A percentile compares a stretch with the other conserved stretches of the same genome.
Conservation (phyloP, 139 green algal species). For the Pedinophyceae sp. region DNA sequence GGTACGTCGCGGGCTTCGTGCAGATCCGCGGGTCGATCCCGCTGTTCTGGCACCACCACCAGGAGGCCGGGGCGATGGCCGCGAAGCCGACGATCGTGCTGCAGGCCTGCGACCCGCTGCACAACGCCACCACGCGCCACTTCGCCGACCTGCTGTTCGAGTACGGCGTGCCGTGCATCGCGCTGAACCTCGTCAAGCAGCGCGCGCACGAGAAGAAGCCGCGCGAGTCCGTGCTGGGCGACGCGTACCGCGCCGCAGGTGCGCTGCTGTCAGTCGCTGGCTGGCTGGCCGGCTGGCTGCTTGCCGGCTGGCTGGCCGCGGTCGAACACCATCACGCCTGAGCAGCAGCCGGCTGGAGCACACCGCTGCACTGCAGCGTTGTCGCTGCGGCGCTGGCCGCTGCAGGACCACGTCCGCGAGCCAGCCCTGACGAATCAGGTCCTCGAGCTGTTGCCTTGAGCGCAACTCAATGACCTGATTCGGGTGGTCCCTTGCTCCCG, state of each 20-base stretch:
- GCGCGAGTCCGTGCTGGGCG: slow-evolving; percentile 66
- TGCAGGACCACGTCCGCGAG: too few relatives aligned
- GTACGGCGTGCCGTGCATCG: slow-evolving; percentile 69
- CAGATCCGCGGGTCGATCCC: slow-evolving; percentile 82
- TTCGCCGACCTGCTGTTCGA: slow-evolving; percentile 41
- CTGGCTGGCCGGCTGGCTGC: too few relatives aligned
- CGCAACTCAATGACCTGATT: too few relatives aligned
- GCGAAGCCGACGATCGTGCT: slow-evolving; percentile 63
- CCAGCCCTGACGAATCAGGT: too few relatives aligned
- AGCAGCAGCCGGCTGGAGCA: too few relatives aligned
- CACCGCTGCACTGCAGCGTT: too few relatives aligned
- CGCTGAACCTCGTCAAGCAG: slow-evolving; percentile 80
- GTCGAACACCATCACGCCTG: too few relatives aligned
- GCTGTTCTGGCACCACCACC: slow-evolving; percentile 82
- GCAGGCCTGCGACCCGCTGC: slow-evolving; percentile 70
- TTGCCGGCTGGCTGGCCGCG: too few relatives aligned
- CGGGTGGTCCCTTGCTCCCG: too few relatives aligned
- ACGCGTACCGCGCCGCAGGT: slow-evolving; percentile 46
- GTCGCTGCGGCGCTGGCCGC: too few relatives aligned
- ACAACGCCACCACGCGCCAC: slow-evolving; percentile 25
- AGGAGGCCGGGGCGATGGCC: slow-evolving; percentile 23
- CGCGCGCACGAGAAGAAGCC: slow-evolving; percentile 34
- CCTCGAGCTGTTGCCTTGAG: too few relatives aligned
- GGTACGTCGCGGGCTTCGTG: neutral
- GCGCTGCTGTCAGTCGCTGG: too few relatives aligned